Base-by-base conservation (phyloP, 164 flowering plant genomes). In the Annona cherimola region DNA sequence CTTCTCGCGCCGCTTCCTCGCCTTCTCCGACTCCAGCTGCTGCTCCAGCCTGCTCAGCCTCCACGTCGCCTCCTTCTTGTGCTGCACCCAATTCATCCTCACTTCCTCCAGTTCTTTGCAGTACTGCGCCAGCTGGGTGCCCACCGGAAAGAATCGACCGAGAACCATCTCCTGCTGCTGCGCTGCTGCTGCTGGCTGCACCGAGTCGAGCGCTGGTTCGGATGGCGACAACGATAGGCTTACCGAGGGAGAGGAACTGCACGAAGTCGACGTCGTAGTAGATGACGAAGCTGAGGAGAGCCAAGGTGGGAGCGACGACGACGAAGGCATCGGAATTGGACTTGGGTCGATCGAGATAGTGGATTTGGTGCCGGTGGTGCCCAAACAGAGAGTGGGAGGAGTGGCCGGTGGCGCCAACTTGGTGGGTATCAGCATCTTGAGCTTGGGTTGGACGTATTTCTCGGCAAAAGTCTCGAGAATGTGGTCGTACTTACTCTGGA, bases 381-480 rank as follows among this genome's bases (percentile, higher is more conserved):
- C 73, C 42, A 75, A 75, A 3, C 77, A 70, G 8, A 79, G 84
- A n/a, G 74, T 42, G n/a, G 81, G 79, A 0, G 63, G 71, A 0
- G 43, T 26, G 35, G 73, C 61, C 73, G 68, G 18, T 44, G 57
- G 67, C 11, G 75, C 55, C 46, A 72, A 61, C 11, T 64, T 72
- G 43, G 75, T 69, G 69, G 66, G 57, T 14, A 66, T 5, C 61
- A 66, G 55, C 40, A 35, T 39, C 16, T 41, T 40, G 42, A 60
- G 74, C 14, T 73, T 66, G 60, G 64, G 75, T 57, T 73, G 80
- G 20, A 81, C 86, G 67, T 74, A 74, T 50, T 84, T 84, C 71
- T 84, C 85, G 1, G 87, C 87, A 60, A 84, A 84, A 4, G 82
- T 82, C 67, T 84, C 83, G 45, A 84, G 67, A 4, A 84, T 84